Evolutionary conservation across 192 early-diverging fungal species (phyloP).

Genomic region (Backusella mclennaniae): DNA sequence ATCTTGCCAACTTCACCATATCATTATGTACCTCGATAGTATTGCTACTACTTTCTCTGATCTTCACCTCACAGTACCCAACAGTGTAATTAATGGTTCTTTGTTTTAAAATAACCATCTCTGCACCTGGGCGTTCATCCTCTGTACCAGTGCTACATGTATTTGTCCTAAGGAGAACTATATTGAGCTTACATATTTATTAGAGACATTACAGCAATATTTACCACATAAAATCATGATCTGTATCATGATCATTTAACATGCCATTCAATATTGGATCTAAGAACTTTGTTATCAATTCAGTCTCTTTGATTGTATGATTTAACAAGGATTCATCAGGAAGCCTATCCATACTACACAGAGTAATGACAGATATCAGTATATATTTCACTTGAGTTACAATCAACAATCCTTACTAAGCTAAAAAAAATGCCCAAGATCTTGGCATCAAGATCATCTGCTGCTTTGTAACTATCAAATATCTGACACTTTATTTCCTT

Average conservation of each 20-base stretch:
- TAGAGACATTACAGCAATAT: not conserved
- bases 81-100: not conserved
- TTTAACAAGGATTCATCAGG: not conserved
- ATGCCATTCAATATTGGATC: not conserved
- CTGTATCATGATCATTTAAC: not conserved
- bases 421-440: not conserved
- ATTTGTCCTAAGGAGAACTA: conserved; percentile 3
- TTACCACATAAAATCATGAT: not conserved
- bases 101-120: not conserved
- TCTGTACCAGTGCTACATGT: not conserved
- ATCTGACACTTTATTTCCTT: not conserved
- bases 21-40: not conserved
- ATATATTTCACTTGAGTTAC: not conserved
- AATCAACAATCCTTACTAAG: not conserved
- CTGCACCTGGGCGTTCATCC: not conserved
- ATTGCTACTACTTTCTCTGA: conserved; percentile 3
- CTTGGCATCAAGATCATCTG: not conserved
- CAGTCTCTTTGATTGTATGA: conserved; percentile 11
- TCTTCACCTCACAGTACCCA: conserved; percentile 4
- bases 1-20: not conserved
- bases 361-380: not conserved
- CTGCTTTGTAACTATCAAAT: not conserved
- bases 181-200: conserved; percentile 6
- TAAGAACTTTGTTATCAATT: not conserved
- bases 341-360: not conserved